Percentiles rank a stretch among this genome's conserved stretches.
These are phyloP conservation scores for Dendrothele bispora DNA, from an alignment of 768 basidiomycete species.

Conservation along the genomic window DNA sequence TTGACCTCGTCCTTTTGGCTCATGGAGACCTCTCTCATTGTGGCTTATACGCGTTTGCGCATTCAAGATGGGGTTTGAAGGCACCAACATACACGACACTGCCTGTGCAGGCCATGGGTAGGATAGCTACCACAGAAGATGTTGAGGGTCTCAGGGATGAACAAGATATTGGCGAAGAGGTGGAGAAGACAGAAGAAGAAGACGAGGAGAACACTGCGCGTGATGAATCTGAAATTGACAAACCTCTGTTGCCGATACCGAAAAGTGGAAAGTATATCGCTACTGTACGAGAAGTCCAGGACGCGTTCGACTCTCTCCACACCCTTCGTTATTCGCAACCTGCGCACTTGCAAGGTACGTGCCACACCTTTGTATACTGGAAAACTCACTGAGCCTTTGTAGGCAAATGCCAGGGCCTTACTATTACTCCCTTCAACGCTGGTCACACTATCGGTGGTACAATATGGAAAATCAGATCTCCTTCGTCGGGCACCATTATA, in stretches of 20 bases:
- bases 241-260: constrained; percentile 24
- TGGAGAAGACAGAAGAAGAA: constrained; percentile 22
- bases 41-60: constrained; percentile 92
- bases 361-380: constrained; percentile 15
- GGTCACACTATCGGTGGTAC: constrained; percentile 96
- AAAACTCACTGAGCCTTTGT: constrained; percentile 11
- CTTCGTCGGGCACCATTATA: constrained; percentile 91
- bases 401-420: constrained; percentile 91
- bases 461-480: constrained; percentile 98
- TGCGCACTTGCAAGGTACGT: constrained; percentile 85
- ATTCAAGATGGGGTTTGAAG: constrained; percentile 81
- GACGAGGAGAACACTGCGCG: constrained; percentile 25
- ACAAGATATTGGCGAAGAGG: constrained; percentile 58
- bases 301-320: constrained; percentile 90
- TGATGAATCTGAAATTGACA: constrained; percentile 22
- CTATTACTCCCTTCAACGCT: constrained; percentile 92
- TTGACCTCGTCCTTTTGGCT: constrained; percentile 91
- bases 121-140: constrained; percentile 89
- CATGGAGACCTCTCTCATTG: constrained; percentile 90
- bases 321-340: constrained; percentile 95
- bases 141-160: constrained; percentile 79
- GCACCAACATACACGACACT: constrained; percentile 94
- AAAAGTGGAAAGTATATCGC: constrained; percentile 65
- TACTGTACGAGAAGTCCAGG: constrained; percentile 82
- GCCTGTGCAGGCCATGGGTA: constrained; percentile 93